A percentile compares a stretch with the other conserved stretches of the same genome.
Conservation (phyloP, 179 eudicot species). For the Beta corolliflora region DNA sequence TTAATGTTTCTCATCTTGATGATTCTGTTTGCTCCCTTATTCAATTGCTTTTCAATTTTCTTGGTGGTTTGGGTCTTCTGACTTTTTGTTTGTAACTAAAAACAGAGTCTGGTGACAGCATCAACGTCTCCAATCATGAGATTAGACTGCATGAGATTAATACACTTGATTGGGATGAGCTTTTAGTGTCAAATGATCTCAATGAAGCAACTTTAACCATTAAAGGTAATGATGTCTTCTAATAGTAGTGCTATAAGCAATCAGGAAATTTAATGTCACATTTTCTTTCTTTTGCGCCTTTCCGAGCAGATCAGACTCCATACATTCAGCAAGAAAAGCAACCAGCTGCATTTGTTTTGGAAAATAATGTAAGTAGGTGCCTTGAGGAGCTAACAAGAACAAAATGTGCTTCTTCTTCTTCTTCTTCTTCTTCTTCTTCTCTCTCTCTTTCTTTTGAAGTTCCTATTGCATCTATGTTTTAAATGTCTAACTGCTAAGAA, state of each 20-base stretch:
- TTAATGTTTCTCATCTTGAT: neutral
- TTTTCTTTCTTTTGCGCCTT: conserved; percentile 7
- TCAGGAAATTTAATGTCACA: neutral
- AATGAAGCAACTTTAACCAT: conserved; percentile 36
- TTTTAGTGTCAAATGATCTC: conserved; percentile 64
- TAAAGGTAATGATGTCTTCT: conserved; percentile 48
- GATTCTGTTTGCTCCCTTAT: neutral
- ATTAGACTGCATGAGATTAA: conserved; percentile 83
- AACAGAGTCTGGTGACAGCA: conserved; percentile 51
- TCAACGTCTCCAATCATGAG: conserved; percentile 50
- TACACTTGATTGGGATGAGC: conserved; percentile 97
- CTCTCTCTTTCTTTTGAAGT: too few relatives aligned
- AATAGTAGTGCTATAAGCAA: neutral
- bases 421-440: too few relatives aligned
- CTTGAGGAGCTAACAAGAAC: conserved; percentile 1
- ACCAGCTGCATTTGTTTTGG: conserved; percentile 35
- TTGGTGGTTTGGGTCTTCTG: conserved; percentile 19
- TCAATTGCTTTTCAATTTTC: neutral
- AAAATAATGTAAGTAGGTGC: conserved; percentile 54
- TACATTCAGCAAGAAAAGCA: conserved; percentile 43
- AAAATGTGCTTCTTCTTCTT: neutral
- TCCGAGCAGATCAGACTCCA: conserved; percentile 43
- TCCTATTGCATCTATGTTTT: neutral
- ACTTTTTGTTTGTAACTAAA: conserved; percentile 17
- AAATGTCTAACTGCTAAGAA: neutral